Evolutionary conservation across 2,329 filamentous ascomycete genomes (phyloP).

Genomic region (Purpureocillium lavendulum): DNA sequence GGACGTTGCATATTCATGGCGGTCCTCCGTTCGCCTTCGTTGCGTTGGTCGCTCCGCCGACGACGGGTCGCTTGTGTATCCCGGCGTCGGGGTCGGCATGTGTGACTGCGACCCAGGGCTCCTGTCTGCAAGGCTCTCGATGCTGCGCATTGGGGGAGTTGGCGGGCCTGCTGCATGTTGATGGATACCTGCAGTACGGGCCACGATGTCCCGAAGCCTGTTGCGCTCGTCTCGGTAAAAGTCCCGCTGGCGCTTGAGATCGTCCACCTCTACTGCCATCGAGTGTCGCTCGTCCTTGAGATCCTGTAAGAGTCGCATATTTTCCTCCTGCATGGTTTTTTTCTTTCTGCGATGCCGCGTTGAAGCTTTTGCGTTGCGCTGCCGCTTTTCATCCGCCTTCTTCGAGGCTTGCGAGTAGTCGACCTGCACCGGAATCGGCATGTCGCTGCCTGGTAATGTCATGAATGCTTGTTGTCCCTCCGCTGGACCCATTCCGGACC

Average conservation of each 20-base stretch:
- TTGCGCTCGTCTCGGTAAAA: conserved; percentile 69
- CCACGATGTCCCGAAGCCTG: conserved; percentile 58
- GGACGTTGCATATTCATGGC: conserved; percentile 30
- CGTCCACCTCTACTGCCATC: conserved; percentile 44
- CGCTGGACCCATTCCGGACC: conserved; percentile 14
- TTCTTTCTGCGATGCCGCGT: conserved; percentile 73
- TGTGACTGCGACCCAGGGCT: conserved; percentile 23
- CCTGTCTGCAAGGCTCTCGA: conserved; percentile 26
- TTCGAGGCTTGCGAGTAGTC: conserved; percentile 77
- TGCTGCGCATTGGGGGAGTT: conserved; percentile 36
- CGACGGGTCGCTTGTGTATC: conserved; percentile 32
- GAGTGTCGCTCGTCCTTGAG: conserved; percentile 62
- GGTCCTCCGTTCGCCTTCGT: conserved; percentile 39
- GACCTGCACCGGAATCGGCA: conserved; percentile 53
- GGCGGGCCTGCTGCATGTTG: conserved; percentile 43
- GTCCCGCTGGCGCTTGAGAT: conserved; percentile 55
- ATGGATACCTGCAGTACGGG: conserved; percentile 48
- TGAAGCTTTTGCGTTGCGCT: conserved; percentile 78
- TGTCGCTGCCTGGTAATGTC: conserved; percentile 27
- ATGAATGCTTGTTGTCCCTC: conserved; percentile 30
- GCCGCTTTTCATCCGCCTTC: conserved; percentile 76
- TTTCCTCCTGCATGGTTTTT: conserved; percentile 74
- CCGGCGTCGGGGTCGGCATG: conserved; percentile 17
- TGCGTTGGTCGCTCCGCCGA: conserved; percentile 37
- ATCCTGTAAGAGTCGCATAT: conserved; percentile 58